A percentile compares a stretch with the other conserved stretches of the same genome.
phyloP scores from a whole-genome alignment of 2,329 filamentous ascomycete genomes.

The Ophiostoma angusticollis region DNA sequence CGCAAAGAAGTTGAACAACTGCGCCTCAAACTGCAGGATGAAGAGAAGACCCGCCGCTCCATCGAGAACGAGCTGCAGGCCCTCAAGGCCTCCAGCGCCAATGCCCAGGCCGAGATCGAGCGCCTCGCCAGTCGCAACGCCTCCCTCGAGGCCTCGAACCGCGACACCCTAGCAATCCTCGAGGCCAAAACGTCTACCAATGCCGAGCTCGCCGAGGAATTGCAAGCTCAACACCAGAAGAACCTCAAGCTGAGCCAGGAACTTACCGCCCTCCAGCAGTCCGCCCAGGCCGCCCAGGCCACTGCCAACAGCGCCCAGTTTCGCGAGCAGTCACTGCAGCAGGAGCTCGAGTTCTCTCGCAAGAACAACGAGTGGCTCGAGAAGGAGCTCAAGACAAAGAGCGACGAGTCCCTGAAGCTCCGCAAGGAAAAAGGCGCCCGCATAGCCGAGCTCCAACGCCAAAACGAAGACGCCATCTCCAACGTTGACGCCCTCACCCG shows the following conservation, averaged over 20 bases:
- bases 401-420: slow-evolving; percentile 73
- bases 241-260: slow-evolving; percentile 74
- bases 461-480: slow-evolving; percentile 72
- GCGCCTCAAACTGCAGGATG: slow-evolving; percentile 65
- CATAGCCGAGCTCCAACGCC: slow-evolving; percentile 76
- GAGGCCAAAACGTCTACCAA: slow-evolving; percentile 83
- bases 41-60: slow-evolving; percentile 67
- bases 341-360: slow-evolving; percentile 79
- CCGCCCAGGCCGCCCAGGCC: slow-evolving; percentile 69
- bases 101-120: slow-evolving; percentile 62
- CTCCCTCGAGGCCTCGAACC: slow-evolving; percentile 80
- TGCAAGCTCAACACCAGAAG: slow-evolving; percentile 81
- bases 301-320: slow-evolving; percentile 73
- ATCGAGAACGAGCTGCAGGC: slow-evolving; percentile 72
- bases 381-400: slow-evolving; percentile 80
- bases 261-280: slow-evolving; percentile 68
- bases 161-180: slow-evolving; percentile 76
- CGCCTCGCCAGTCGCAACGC: slow-evolving; percentile 70
- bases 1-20: slow-evolving; percentile 73
- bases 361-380: slow-evolving; percentile 92
- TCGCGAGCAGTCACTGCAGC: slow-evolving; percentile 76
- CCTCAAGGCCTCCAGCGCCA: slow-evolving; percentile 61
- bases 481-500: slow-evolving; percentile 66
- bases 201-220: slow-evolving; percentile 71
- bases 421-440: slow-evolving; percentile 89